phyloP scores from a whole-genome alignment of 2,329 filamentous ascomycete species.

The Epichloe amarillans region DNA sequence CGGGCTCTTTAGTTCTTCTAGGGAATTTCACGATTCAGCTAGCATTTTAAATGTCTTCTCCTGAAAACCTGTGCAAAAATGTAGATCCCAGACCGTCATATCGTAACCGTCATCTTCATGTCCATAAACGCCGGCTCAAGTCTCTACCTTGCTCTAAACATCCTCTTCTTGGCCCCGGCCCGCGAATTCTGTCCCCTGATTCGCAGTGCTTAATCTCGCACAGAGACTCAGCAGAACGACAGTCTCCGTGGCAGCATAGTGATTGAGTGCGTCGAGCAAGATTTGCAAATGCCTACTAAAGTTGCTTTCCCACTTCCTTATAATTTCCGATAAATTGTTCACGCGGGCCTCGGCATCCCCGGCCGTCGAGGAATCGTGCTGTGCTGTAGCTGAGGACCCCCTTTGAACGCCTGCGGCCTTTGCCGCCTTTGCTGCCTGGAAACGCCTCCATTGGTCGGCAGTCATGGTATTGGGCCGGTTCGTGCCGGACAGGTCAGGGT shows the following conservation, averaged over 20 bases:
- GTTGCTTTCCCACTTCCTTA: conserved; percentile 85
- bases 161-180: conserved; percentile 48
- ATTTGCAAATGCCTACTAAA: conserved; percentile 90
- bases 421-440: conserved; percentile 31
- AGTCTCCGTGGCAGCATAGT: conserved; percentile 94
- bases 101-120: no score
- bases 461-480: conserved; percentile 48
- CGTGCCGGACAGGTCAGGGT: conserved; percentile 58
- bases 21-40: no score
- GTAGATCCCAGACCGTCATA: no score
- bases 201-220: conserved; percentile 67
- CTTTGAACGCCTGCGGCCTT: conserved; percentile 15
- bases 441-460: conserved; percentile 45
- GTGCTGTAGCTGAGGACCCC: conserved; percentile 8
- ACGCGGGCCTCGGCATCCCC: conserved; percentile 38
- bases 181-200: conserved; percentile 57
- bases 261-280: conserved; percentile 85
- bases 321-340: conserved; percentile 69
- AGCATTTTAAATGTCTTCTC: no score
- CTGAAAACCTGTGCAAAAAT: no score
- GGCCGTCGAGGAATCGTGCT: conserved; percentile 10
- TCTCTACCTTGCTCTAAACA: neutral
- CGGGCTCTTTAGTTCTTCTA: no score
- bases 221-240: conserved; percentile 85
- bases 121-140: neutral